Conservation (phyloP, 805 yeast genomes). For the Schwanniomyces pseudopolymorphus region DNA sequence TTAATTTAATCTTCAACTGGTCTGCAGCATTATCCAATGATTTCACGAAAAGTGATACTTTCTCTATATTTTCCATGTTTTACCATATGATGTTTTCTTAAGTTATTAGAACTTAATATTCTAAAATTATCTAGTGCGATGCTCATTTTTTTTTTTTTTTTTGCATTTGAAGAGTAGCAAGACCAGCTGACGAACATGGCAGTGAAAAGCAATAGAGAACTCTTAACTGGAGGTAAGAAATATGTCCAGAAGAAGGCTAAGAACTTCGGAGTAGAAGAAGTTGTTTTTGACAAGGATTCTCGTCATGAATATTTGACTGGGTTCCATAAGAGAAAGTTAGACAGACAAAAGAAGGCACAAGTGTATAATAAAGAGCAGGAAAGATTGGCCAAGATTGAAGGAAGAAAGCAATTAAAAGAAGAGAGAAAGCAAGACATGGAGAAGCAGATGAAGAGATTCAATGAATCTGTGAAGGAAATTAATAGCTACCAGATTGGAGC, state of each 20-base stretch:
- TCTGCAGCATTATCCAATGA: slow-evolving; percentile 38
- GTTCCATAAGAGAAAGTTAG: slow-evolving; percentile 89
- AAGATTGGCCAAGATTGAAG: slow-evolving; percentile 68
- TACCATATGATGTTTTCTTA: background rate
- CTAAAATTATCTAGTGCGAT: slow-evolving; percentile 7
- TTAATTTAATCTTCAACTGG: slow-evolving; percentile 32
- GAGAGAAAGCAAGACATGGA: slow-evolving; percentile 68
- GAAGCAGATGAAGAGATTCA: slow-evolving; percentile 58
- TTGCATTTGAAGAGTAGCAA: background rate
- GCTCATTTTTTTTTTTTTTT: slow-evolving; percentile 10
- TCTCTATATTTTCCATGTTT: slow-evolving; percentile 47
- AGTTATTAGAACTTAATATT: background rate
- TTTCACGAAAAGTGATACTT: slow-evolving; percentile 38
- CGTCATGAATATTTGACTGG: slow-evolving; percentile 88
- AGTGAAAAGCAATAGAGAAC: slow-evolving; percentile 65
- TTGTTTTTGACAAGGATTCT: slow-evolving; percentile 77
- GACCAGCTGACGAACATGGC: slow-evolving; percentile 15
- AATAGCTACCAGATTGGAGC: slow-evolving; percentile 17
- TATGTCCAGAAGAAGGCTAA: slow-evolving; percentile 69
- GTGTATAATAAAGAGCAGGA: slow-evolving; percentile 76
- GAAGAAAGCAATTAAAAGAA: slow-evolving; percentile 67
- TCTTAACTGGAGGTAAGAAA: slow-evolving; percentile 82
- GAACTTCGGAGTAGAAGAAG: slow-evolving; percentile 76
- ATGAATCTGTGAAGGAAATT: slow-evolving; percentile 40
- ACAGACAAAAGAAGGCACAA: slow-evolving; percentile 83